Conservation (phyloP, 2,329 filamentous ascomycete genomes). For the Trichoderma citrinoviride region DNA sequence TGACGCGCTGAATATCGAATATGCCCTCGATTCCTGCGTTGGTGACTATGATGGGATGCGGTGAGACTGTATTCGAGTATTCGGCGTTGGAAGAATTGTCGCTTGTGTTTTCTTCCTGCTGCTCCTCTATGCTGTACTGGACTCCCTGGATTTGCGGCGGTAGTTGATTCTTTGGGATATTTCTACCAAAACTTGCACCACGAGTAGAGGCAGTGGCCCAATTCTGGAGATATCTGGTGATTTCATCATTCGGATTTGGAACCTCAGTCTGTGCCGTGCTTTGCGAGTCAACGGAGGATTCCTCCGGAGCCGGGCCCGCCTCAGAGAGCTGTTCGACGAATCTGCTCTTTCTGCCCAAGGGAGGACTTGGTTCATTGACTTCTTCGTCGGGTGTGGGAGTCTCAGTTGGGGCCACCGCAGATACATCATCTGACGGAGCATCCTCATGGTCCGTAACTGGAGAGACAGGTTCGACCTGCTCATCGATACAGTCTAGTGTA, state of each 20-base stretch:
- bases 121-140: neutral
- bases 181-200: neutral
- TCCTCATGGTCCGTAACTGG: neutral
- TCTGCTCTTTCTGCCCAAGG: conserved; percentile 8
- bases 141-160: neutral
- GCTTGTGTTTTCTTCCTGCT: neutral
- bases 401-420: neutral
- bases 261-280: neutral
- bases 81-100: neutral
- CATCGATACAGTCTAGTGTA: neutral
- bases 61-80: conserved; percentile 7
- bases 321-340: conserved; percentile 16
- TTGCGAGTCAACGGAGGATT: neutral
- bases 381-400: neutral
- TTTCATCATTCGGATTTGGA: neutral
- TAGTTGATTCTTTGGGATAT: neutral
- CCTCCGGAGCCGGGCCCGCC: neutral
- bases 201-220: neutral
- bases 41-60: conserved; percentile 23
- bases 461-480: neutral
- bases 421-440: neutral
- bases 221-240: conserved; percentile 4
- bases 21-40: conserved; percentile 22
- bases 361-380: neutral
- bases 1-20: conserved; percentile 22